A percentile compares a stretch with the other conserved stretches of the same genome.
Evolutionary conservation across 192 early-diverging fungal species (phyloP).

Genomic region (Funneliformis mosseae): DNA sequence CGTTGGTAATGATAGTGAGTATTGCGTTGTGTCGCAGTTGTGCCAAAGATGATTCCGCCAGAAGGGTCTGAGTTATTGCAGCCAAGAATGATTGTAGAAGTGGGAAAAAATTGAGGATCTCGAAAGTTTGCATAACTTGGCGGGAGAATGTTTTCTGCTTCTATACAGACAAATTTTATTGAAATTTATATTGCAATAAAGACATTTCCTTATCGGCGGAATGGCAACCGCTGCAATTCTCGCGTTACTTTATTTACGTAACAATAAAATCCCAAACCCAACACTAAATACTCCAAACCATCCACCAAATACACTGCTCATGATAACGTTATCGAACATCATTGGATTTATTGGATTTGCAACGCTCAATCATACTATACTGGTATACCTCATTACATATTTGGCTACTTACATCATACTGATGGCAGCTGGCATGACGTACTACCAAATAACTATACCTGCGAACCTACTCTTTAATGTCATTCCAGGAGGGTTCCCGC

Average conservation of each 20-base stretch:
- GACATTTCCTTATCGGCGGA: too few species aligned
- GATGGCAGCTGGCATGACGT: background rate
- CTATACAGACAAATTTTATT: background rate
- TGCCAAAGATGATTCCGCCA: background rate
- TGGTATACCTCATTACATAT: background rate
- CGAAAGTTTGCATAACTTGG: background rate
- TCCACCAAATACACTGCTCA: too few species aligned
- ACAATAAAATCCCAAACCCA: background rate
- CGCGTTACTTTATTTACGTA: too few species aligned
- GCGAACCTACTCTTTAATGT: constrained; percentile 17
- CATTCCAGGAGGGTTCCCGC: constrained; percentile 5
- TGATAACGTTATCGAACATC: background rate
- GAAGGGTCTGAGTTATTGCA: background rate
- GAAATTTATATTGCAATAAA: constrained; percentile 22
- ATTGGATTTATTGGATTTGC: constrained; percentile 22
- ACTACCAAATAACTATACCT: constrained; percentile 23
- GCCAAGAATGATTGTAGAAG: constrained; percentile 23
- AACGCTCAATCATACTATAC: background rate
- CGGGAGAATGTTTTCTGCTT: constrained; percentile 8
- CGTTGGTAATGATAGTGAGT: background rate
- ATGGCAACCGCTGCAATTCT: too few species aligned
- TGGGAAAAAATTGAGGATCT: constrained; percentile 1
- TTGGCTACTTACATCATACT: background rate
- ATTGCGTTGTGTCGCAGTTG: too few species aligned
- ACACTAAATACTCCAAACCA: background rate